A percentile compares a stretch with the other conserved stretches of the same genome.
Evolutionary conservation across 2,329 filamentous ascomycete genomes (phyloP).

Genomic region (Diaporthe helianthi): DNA sequence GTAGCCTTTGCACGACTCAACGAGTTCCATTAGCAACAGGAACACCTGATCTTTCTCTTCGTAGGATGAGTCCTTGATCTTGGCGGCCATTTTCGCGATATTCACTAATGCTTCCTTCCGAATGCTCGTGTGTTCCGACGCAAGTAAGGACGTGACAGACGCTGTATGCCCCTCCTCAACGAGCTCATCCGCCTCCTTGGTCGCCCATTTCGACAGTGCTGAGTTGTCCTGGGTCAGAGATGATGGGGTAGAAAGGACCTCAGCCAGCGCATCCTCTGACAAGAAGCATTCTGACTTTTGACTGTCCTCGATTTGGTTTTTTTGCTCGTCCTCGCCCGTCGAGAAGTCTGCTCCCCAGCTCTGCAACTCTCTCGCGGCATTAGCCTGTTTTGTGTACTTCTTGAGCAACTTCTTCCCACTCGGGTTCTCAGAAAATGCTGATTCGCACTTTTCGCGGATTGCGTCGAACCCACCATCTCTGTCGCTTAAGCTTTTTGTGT

Average conservation of each 20-base stretch:
- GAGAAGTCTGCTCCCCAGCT: constrained; percentile 35
- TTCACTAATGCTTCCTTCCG: constrained; percentile 78
- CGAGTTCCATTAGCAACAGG: constrained; percentile 79
- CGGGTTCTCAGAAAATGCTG: constrained; percentile 28
- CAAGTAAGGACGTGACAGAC: constrained; percentile 76
- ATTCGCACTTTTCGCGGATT: constrained; percentile 26
- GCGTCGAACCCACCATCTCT: constrained; percentile 31
- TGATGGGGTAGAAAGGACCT: constrained; percentile 59
- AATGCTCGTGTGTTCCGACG: constrained; percentile 76
- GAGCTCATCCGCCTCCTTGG: constrained; percentile 79
- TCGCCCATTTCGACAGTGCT: constrained; percentile 69
- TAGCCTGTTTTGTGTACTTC: constrained; percentile 26
- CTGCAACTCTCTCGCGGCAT: constrained; percentile 30
- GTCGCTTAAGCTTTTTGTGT: constrained; percentile 60
- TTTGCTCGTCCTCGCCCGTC: constrained; percentile 30
- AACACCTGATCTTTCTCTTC: constrained; percentile 80
- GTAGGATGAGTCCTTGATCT: constrained; percentile 72
- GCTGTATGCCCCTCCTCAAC: constrained; percentile 78
- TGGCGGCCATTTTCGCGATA: constrained; percentile 69
- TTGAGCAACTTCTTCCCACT: constrained; percentile 31
- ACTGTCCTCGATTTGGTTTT: constrained; percentile 38
- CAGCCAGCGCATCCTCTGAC: constrained; percentile 53
- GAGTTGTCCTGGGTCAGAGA: constrained; percentile 57
- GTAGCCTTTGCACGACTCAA: constrained; percentile 71
- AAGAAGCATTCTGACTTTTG: neutral